Evolutionary conservation across 345 rosid species (phyloP), one percentile per base, ranked within the genome.

Genomic region (Linum usitatissimum): DNA sequence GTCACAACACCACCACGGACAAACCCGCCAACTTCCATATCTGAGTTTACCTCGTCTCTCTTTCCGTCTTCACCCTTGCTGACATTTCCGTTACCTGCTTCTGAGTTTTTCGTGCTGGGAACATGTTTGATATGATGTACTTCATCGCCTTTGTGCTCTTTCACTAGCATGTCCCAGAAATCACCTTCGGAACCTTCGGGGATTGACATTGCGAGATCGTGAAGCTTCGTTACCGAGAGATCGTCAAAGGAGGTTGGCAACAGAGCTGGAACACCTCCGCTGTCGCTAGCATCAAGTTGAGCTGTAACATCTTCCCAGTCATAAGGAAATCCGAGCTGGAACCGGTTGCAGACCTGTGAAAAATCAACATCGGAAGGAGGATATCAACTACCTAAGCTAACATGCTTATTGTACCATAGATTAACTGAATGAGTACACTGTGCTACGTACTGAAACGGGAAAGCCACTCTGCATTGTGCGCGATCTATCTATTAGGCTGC

Each of bases 301-400:
- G 73, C 17, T 18, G 65, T 68, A 56, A 61, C 66, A 36, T 78
- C 75, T 64, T 74, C 74, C 85, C 90, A 84, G 21, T 59, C 34
- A 66, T 71, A 62, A 5, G 85, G 85, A 72, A 82, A 82, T 18
- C 85, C 90, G 62, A 71, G 69, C 45, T 55, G 69, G 74, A 80
- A 84, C 66, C 28, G 63, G 42, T 54, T 68, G 73, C 84, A 81
- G 61, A 79, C 74, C 89, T 79, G 66, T 45, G 17, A 23, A 57
- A 23, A 57, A 21, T 19, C 9, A 57, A 55, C 58, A 3, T 8
- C 21, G 20, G 23, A 55, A 55, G 12, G 21, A n/a, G 21, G 23
- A 14, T 14, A 18, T 18, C 20, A 15, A 18, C 23, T 14, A 55
- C 18, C 58, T 8, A 55, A 18, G 15, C 23, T 10, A 55, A 55